These are phyloP conservation scores for Pseudogymnoascus sp. DNA, from an alignment of 2,329 filamentous ascomycete species.

Conservation along the genomic window DNA sequence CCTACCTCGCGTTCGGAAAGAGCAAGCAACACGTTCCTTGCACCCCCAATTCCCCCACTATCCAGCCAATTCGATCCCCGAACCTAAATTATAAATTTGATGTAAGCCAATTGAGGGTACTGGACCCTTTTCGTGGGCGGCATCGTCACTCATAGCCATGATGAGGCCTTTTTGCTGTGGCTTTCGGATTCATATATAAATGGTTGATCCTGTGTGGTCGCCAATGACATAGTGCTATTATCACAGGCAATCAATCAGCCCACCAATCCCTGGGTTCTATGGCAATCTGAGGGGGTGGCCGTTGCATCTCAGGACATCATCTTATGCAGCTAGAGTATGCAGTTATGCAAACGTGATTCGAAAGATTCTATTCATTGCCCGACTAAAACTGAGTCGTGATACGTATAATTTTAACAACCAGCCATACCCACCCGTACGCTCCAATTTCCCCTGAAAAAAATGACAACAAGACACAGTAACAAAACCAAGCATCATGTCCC, in stretches of 20 bases:
- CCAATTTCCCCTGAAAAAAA: slow-evolving; percentile 11
- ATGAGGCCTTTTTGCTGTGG: background rate
- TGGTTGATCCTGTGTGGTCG: background rate
- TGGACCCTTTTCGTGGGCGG: background rate
- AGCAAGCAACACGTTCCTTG: background rate
- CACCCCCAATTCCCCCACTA: background rate
- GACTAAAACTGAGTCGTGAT: slow-evolving; percentile 10
- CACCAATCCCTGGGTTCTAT: background rate
- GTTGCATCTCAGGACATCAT: background rate
- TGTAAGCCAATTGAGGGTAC: background rate
- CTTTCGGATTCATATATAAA: slow-evolving; percentile 8
- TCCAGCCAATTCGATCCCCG: slow-evolving; percentile 1
- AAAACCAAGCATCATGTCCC: slow-evolving; percentile 8
- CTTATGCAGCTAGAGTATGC: background rate
- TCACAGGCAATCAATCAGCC: slow-evolving; percentile 1
- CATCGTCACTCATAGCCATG: background rate
- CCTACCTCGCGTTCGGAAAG: slow-evolving; percentile 9
- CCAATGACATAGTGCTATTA: slow-evolving; percentile 11
- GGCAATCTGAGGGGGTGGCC: background rate
- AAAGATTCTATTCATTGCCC: slow-evolving; percentile 11
- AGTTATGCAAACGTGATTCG: background rate
- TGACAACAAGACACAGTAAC: slow-evolving; percentile 9
- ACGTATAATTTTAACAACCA: slow-evolving; percentile 12
- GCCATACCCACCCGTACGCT: slow-evolving; percentile 7
- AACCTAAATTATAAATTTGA: slow-evolving; percentile 5